These are phyloP conservation scores for Xylariaceae sp. DNA, from an alignment of 2,329 filamentous ascomycete species.

Conservation along the genomic window DNA sequence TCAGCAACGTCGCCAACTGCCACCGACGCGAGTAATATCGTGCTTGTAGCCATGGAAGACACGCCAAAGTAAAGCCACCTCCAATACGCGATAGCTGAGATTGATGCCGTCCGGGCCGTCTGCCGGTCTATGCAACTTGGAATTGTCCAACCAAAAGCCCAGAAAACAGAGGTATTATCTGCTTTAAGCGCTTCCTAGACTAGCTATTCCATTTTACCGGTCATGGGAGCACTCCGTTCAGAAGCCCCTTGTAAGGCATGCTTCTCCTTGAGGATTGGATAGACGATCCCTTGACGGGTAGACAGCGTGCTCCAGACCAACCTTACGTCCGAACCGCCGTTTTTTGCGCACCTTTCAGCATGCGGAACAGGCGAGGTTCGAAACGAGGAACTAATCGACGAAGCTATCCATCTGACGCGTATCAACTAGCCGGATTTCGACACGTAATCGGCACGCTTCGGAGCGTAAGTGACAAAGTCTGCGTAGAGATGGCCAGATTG, in stretches of 20 bases:
- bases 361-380: constrained; percentile 31
- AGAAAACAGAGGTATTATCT: no score
- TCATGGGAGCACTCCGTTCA: no score
- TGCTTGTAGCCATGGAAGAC: not conserved
- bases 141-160: no score
- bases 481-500: constrained; percentile 4
- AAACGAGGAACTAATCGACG: constrained; percentile 31
- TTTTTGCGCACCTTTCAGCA: constrained; percentile 39
- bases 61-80: not conserved
- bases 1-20: not conserved
- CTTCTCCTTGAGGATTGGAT: not conserved
- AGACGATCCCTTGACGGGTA: not conserved
- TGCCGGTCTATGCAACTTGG: no score
- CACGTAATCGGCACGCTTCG: constrained; percentile 38
- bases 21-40: not conserved
- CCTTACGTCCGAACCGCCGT: constrained; percentile 18
- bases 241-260: not conserved
- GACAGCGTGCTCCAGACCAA: not conserved
- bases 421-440: constrained; percentile 38
- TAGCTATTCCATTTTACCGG: no score
- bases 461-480: not conserved
- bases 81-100: not conserved
- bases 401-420: constrained; percentile 38
- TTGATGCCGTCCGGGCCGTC: no score
- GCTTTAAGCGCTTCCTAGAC: no score